Base-by-base conservation (phyloP, 2,329 filamentous ascomycete genomes). In the Colletotrichum zoysiae region DNA sequence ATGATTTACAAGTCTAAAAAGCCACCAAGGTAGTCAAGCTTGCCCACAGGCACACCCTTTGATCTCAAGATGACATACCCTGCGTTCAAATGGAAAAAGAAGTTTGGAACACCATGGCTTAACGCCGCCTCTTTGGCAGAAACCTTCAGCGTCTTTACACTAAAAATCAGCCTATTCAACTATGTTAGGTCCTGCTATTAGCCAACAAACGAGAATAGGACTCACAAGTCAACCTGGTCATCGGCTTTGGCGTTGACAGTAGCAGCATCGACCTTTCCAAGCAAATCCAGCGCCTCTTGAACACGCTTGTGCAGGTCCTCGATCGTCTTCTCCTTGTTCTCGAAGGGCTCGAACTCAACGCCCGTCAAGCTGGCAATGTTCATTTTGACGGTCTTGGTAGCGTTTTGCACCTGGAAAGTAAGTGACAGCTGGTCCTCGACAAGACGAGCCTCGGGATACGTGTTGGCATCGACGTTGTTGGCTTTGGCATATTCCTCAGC, bases 71-170 rank as follows among this genome's bases (percentile, higher is more conserved):
- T 86, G 2, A 78, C 81, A 78, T 92, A 91, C 8, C 86, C 85
- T 7, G 84, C 89, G 33, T 81, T 84, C 5, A 87, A 71, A 75
- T 92, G 90, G 77, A 92, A 92, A 78, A 84, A 89, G 76, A 90
- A 84, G 77, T 91, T 91, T 16, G 89, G 88, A 50, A 90, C 70
- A 3, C 80, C 82, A 76, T 84, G 86, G 2, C 77, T 77, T 23
- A 82, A 74, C 7, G 87, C 75, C 70, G 88, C 90, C 0, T 80
- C 78, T 59, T 76, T 73, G 50, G 68, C 74, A 18, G 74, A 67
- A 26, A 76, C 58, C 55, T 73, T 74, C 42, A 72, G 20, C 14
- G 70, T 53, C 53, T 62, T 64, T 20, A 67, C 67, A 23, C 65
- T 65, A 16, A 68, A 64, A n/a, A 69, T 64, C 8, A 67, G 65